Evolutionary conservation across 148 eudicot species (phyloP).

Genomic region (Rhododendron kiyosumense): DNA sequence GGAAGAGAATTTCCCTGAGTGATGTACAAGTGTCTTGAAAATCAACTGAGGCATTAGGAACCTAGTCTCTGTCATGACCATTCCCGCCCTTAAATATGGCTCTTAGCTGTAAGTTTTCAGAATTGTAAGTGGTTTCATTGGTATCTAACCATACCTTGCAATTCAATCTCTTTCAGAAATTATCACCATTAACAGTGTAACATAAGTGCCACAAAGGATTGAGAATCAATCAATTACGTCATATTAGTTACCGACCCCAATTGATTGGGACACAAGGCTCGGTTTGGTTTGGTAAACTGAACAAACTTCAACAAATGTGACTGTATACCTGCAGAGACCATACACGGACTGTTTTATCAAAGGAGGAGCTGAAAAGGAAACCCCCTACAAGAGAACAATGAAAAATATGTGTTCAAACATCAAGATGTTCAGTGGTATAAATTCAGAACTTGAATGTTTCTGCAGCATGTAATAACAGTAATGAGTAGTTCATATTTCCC

Average conservation of each 20-base stretch:
- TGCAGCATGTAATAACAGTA: neutral
- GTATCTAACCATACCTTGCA: neutral
- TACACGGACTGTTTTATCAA: conserved; percentile 67
- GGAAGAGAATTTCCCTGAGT: too few species aligned
- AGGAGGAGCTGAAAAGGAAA: conserved; percentile 84
- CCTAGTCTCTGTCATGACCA: neutral
- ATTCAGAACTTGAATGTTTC: neutral
- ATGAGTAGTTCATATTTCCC: neutral
- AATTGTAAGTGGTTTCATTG: neutral
- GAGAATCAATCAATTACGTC: neutral
- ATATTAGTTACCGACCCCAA: neutral
- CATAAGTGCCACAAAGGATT: neutral
- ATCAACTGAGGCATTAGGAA: neutral
- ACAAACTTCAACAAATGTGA: neutral
- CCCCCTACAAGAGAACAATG: conserved; percentile 50
- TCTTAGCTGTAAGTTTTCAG: neutral
- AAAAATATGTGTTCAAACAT: conserved; percentile 8
- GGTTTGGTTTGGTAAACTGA: neutral
- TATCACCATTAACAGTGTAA: neutral
- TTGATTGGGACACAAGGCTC: neutral
- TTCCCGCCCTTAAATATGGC: neutral
- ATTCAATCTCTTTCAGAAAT: neutral
- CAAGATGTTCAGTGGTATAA: conserved; percentile 9
- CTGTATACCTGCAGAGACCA: conserved; percentile 86
- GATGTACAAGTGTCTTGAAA: neutral